Base-by-base conservation (phyloP, 2,329 filamentous ascomycete species). In the Cordyceps cicadae region DNA sequence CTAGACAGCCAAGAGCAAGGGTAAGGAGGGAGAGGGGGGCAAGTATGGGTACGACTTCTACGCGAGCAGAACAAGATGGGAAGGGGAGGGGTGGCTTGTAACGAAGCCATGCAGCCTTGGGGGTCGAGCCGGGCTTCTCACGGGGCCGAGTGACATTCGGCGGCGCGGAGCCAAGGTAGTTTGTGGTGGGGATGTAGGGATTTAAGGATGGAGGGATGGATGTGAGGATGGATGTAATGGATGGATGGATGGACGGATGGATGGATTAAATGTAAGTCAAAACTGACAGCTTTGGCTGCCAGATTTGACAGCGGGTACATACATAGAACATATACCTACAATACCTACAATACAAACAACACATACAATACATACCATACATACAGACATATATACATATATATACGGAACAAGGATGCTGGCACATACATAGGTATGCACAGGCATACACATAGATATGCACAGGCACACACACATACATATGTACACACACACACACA, bases 81-180 rank as follows among this genome's bases (percentile, higher is more conserved):
- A 45, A 32, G 14, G 19, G 17, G 45, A 60, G 45, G 9, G 49
- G 48, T n/a, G 34, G 45, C 59, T 61, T 50, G 45, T 50, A 61
- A 55, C 56, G 39, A 59, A 52, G 56, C 39, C 48, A 52, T 59
- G 55, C 49, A 59, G 56, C 49, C 56, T 59, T 52, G 49, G 45
- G 45, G 34, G 45, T 37, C 52, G 49, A 29, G n/a, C n/a, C 59
- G 55, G 59, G 32, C 59, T 54, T 54, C 59, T 55, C 59, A 61
- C 59, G 59, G 52, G 59, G 50, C 52, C 34, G 59, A 51, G 59
- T 61, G 59, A 61, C 59, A 61, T 61, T 52, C 34, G 34, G 34
- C 34, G 29, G 34, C 59, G 43, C 50, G 51, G 50, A 54, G 9
- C 49, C 51, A 54, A 11, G 51, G 51, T 8, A 11, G 29, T 29